phyloP scores from a whole-genome alignment of 2,329 filamentous ascomycete genomes.

The Gliomastix tumulicola region DNA sequence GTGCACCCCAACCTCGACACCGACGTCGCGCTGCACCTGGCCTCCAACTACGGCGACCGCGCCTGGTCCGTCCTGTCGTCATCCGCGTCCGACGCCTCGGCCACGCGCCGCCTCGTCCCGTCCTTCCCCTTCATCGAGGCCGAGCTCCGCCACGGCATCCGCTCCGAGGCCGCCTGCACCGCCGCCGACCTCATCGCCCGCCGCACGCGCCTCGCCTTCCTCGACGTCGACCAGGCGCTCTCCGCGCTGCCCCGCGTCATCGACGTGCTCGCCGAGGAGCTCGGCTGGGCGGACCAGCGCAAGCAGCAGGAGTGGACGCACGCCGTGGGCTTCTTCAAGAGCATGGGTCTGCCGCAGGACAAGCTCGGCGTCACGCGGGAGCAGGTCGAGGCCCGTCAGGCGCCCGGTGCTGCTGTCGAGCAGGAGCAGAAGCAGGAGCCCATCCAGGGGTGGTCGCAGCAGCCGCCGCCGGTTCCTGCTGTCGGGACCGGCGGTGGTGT shows the following conservation, averaged over 20 bases:
- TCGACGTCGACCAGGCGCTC: constrained; percentile 65
- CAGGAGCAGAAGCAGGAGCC: no score
- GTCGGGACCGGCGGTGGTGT: neutral
- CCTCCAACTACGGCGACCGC: constrained; percentile 41
- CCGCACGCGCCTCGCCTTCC: constrained; percentile 65
- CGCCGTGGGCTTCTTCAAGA: constrained; percentile 33
- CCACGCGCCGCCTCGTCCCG: constrained; percentile 55
- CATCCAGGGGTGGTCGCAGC: no score
- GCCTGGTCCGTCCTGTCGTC: constrained; percentile 66
- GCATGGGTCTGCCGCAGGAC: constrained; percentile 30
- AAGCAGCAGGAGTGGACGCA: constrained; percentile 52
- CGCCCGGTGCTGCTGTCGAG: no score
- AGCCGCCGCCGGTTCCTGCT: neutral
- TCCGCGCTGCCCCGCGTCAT: constrained; percentile 63
- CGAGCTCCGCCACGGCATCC: constrained; percentile 65
- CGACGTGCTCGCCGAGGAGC: constrained; percentile 64
- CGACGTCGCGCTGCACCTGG: constrained; percentile 33
- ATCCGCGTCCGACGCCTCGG: constrained; percentile 34
- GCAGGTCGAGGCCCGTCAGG: constrained; percentile 3
- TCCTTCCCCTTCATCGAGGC: constrained; percentile 69
- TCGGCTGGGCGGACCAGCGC: constrained; percentile 54
- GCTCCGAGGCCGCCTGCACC: constrained; percentile 67
- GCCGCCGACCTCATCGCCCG: constrained; percentile 66
- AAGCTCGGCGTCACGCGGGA: constrained; percentile 2
- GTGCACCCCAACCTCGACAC: constrained; percentile 25